Base-by-base conservation (phyloP, 352 stramenopile species). In the Pythium diclinum region DNA sequence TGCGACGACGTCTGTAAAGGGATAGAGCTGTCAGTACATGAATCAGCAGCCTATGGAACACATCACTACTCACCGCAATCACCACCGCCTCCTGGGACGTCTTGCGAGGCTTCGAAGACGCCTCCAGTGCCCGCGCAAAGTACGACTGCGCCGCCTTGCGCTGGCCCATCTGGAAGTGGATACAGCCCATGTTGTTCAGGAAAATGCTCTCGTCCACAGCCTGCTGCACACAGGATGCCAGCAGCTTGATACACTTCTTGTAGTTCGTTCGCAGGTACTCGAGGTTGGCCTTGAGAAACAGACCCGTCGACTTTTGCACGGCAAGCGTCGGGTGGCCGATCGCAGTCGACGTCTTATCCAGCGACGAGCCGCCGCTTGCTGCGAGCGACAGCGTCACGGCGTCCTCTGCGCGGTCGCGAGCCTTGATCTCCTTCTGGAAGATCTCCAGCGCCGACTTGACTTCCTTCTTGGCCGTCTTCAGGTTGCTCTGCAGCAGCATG, bases 251-350 rank as follows among this genome's bases (percentile, higher is more conserved):
- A 64, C 85, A 95, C 77, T 97, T 97, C 74, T 95, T 96, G 78
- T 97, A 96, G 72, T 97, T 97, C 67, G 90, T 88, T 56, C 92
- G 85, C 77, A 98, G 84, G 87, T 97, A 97, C 80, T 97, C 92
- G 61, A 97, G 76, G 61, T 98, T 97, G 14, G 92, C 92, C 75
- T 97, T 97, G 30, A 98, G 75, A 74, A 96, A 98, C 59, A 97
- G 72, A 48, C 79, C 89, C 21, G 87, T 92, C 23, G 89, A 87
- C 70, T 97, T 97, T 61, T 96, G 86, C 51, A 96, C 78, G n/a
- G 75, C 74, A 6, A 91, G 64, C 46, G 84, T 80, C 42, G 88
- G 89, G 36, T 96, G 82, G 46, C 83, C 81, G 64, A 92, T 89
- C 21, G 73, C 67, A 9, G 82, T 88, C 34, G 82, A 88, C 13